Base-by-base conservation (phyloP, 2,329 filamentous ascomycete genomes). In the Verticillium albo-atrum region DNA sequence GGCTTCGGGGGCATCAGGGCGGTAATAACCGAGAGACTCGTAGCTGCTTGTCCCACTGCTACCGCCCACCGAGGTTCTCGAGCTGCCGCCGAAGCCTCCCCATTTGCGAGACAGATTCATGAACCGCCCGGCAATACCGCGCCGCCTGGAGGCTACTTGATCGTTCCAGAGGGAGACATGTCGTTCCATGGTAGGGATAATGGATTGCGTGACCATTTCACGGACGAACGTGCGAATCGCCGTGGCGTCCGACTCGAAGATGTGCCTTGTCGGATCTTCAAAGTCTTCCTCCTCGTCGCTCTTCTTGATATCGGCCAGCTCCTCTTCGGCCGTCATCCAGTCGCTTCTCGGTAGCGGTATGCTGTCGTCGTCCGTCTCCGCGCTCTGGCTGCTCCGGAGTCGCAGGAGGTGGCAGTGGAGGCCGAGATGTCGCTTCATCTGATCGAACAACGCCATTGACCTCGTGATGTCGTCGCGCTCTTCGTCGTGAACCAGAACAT, bases 381-480 rank as follows among this genome's bases (percentile, higher is more conserved):
- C 88, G 72, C 92, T 94, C 70, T 92, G 90, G 37, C 87, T 89
- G 68, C 91, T 96, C 66, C 94, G 85, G 56, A 99, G 78, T 63
- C 96, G 82, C 34, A 99, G 80, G 12, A 99, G 81, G 74, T 99
- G 95, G 71, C 95, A 99, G 74, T 99, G 93, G 54, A 98, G 79
- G 2, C 95, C 95, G 64, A 99, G 91, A 75, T 97, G 92, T n/a
- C 95, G 87, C 75, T 98, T 99, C 96, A 99, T 99, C 73, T 97
- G 92, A 67, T 99, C 95, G 73, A 97, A 99, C 28, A 98, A 80
- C 20, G 87, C 85, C 73, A 94, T 94, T 14, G 93, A 96, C 74
- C 92, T 90, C 37, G 86, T 86, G 62, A 98, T 96, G 71, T 99
- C 93, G 69, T 97, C 94, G 62, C 87, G 87, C 70, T 99, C 95